Percentiles rank a stretch among this genome's conserved stretches.
phyloP scores from a whole-genome alignment of 352 stramenopile species.

The Phytopythium mirpurense region DNA sequence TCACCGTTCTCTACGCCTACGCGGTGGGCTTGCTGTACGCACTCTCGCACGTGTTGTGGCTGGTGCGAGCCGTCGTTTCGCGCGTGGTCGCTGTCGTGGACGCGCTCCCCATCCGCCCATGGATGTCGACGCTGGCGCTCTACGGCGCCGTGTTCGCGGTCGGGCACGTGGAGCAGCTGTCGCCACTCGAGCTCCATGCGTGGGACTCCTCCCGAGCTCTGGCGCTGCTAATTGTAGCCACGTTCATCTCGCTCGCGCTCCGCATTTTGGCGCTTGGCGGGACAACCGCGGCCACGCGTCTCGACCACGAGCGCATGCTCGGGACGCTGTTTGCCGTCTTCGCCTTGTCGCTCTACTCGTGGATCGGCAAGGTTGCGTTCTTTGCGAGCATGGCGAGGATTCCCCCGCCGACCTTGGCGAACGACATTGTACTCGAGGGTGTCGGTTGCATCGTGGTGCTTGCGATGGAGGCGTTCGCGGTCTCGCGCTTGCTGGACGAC shows the following conservation, averaged over 20 bases:
- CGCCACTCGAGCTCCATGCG: constrained; percentile 16
- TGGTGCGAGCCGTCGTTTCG: constrained; percentile 35
- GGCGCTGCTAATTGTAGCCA: constrained; percentile 40
- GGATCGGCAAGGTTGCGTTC: constrained; percentile 61
- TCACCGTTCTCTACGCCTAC: constrained; percentile 44
- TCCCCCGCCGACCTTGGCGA: constrained; percentile 33
- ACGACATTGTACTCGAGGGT: constrained; percentile 41
- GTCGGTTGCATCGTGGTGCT: constrained; percentile 32
- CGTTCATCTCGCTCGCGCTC: constrained; percentile 35
- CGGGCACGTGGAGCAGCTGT: constrained; percentile 27
- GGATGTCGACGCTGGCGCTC: constrained; percentile 41
- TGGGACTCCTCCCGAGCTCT: constrained; percentile 34
- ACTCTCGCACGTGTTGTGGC: constrained; percentile 28
- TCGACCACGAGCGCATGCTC: constrained; percentile 52
- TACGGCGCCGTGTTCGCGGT: constrained; percentile 29
- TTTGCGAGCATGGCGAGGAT: constrained; percentile 38
- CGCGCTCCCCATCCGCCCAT: constrained; percentile 20
- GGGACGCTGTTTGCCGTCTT: constrained; percentile 53
- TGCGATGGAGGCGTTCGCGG: constrained; percentile 34
- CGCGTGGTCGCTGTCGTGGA: constrained; percentile 19
- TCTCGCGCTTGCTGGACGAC: constrained; percentile 37
- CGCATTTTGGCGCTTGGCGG: constrained; percentile 49
- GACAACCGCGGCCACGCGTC: constrained; percentile 18
- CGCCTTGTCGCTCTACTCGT: constrained; percentile 48
- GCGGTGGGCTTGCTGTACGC: constrained; percentile 53